phyloP scores from a whole-genome alignment of 2,329 filamentous ascomycete genomes.

The Botryotinia convoluta region DNA sequence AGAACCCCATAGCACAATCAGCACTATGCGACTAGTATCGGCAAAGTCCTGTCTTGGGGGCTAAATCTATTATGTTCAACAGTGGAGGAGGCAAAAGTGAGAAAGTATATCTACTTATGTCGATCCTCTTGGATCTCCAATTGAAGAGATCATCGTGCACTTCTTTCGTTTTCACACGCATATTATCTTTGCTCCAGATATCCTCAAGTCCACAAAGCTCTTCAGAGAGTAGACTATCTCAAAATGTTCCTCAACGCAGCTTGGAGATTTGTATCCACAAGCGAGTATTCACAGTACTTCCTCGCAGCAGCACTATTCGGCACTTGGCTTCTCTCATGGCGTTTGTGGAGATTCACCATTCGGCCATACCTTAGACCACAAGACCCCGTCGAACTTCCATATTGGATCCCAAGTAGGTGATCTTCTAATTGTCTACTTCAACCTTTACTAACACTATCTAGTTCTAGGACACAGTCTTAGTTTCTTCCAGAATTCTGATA shows the following conservation, averaged over 20 bases:
- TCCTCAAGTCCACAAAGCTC: background rate
- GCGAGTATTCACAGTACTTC: background rate
- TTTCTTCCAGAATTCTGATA: constrained; percentile 13
- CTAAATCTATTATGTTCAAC: background rate
- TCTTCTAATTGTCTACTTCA: no score
- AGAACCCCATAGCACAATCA: background rate
- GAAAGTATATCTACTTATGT: constrained; percentile 3
- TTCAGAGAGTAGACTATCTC: background rate
- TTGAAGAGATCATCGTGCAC: background rate
- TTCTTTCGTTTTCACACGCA: background rate
- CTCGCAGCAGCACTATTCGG: background rate
- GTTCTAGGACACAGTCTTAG: background rate
- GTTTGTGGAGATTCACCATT: constrained; percentile 16
- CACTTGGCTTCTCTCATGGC: constrained; percentile 13
- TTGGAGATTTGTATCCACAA: constrained; percentile 3
- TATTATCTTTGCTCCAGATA: background rate
- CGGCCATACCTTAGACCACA: constrained; percentile 14
- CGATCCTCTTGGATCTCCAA: background rate
- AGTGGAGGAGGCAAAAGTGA: background rate
- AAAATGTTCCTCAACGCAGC: background rate
- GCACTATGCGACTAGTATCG: background rate
- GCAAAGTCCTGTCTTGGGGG: background rate
- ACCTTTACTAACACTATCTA: background rate
- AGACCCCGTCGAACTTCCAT: constrained; percentile 14
- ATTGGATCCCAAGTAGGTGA: constrained; percentile 19